These are phyloP conservation scores for Entomortierella beljakovae DNA, from an alignment of 192 early-diverging fungal genomes.

Conservation along the genomic window DNA sequence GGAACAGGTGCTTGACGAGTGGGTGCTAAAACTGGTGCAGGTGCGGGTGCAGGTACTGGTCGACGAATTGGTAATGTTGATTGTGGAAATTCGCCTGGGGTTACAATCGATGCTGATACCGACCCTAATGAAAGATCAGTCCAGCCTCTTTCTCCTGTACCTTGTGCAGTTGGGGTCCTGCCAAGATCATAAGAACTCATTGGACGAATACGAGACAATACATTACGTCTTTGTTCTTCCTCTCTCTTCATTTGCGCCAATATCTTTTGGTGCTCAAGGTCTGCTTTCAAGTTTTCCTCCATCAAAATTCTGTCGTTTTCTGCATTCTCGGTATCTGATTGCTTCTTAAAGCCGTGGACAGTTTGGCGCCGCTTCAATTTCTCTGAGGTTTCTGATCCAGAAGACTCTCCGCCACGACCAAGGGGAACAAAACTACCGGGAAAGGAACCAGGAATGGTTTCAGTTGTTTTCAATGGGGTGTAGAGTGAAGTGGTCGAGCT, in stretches of 20 bases:
- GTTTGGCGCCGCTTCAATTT: conserved; percentile 38
- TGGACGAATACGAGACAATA: conserved; percentile 4
- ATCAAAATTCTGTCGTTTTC: not conserved
- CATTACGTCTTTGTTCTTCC: conserved; percentile 10
- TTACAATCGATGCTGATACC: not conserved
- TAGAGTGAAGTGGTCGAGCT: conserved; percentile 5
- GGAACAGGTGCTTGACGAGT: not conserved
- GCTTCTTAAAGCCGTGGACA: conserved; percentile 20
- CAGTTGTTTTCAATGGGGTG: not conserved
- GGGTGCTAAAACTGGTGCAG: conserved; percentile 2
- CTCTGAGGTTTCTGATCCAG: not conserved
- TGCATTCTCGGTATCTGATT: not conserved
- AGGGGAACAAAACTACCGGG: not conserved
- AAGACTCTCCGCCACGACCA: not conserved
- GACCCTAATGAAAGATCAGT: conserved; percentile 9
- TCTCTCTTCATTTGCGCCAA: conserved; percentile 1
- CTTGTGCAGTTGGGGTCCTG: not conserved
- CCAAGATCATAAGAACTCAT: not conserved
- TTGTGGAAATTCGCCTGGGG: conserved; percentile 37
- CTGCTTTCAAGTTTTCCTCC: not conserved
- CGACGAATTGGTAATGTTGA: no score
- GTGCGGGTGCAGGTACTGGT: not conserved
- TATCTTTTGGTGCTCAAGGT: not conserved
- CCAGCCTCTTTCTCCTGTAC: conserved; percentile 9
- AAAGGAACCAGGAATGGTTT: conserved; percentile 5